A percentile compares a stretch with the other conserved stretches of the same genome.
Conservation (phyloP, 2,329 filamentous ascomycete species). For the Calonectria multiphialidica region DNA sequence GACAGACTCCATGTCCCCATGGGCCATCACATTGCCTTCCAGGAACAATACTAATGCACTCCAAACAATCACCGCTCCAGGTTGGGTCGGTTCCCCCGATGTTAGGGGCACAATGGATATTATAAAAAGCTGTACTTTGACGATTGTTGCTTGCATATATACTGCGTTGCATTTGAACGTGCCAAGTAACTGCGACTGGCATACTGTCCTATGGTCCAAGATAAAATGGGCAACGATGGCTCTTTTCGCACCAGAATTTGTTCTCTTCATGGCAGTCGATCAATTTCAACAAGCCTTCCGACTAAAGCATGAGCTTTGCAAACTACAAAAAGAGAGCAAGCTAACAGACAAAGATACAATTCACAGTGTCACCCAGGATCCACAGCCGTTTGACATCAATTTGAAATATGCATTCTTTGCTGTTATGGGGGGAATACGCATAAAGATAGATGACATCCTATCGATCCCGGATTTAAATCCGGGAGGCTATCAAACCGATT, state of each 20-base stretch:
- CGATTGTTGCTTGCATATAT: conserved; percentile 51
- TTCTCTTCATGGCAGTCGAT: conserved; percentile 37
- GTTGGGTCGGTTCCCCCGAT: conserved; percentile 30
- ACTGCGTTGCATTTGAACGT: conserved; percentile 54
- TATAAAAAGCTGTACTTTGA: conserved; percentile 49
- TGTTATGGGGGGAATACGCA: too few species aligned
- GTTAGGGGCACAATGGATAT: conserved; percentile 47
- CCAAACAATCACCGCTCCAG: too few species aligned
- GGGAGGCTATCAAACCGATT: too few species aligned
- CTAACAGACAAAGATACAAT: not conserved
- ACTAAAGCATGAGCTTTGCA: not conserved
- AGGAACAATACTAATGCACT: too few species aligned
- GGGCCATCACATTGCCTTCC: too few species aligned
- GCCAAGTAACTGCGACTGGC: conserved; percentile 26
- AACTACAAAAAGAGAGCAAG: not conserved
- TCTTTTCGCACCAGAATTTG: conserved; percentile 48
- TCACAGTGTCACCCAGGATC: not conserved
- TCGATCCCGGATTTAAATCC: too few species aligned
- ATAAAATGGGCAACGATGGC: conserved; percentile 45
- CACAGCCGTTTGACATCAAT: too few species aligned
- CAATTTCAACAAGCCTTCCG: not conserved
- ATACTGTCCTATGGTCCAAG: conserved; percentile 31
- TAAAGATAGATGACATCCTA: too few species aligned
- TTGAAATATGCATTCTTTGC: too few species aligned
- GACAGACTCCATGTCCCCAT: too few species aligned